These are phyloP conservation scores for Emergomyces africanus DNA, from an alignment of 2,329 filamentous ascomycete species.

Conservation along the genomic window DNA sequence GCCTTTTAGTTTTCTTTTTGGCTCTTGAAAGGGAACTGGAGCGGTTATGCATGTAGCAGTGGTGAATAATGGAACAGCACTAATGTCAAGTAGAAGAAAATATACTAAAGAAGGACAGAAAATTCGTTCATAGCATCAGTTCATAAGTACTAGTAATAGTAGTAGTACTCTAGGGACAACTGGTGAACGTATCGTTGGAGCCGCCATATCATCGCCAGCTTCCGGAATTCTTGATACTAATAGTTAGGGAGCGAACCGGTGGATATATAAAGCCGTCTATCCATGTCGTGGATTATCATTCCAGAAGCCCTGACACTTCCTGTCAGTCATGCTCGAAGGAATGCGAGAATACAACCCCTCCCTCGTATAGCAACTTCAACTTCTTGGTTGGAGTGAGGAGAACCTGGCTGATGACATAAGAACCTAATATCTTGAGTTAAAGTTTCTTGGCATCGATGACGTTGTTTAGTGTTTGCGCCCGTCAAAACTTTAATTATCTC, in stretches of 20 bases:
- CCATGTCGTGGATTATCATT: neutral
- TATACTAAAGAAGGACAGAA: neutral
- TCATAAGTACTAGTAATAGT: neutral
- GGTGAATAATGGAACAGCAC: neutral
- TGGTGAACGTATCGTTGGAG: no score
- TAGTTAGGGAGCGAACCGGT: neutral
- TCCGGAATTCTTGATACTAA: neutral
- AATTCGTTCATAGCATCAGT: neutral
- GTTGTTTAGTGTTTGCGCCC: neutral
- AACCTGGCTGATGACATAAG: neutral
- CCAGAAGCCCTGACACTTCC: neutral
- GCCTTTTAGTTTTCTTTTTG: neutral
- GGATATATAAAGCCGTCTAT: neutral
- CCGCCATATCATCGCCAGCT: neutral
- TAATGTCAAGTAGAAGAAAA: neutral
- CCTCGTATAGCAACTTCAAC: no score
- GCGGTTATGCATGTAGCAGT: neutral
- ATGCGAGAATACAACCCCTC: neutral
- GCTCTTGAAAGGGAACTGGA: neutral
- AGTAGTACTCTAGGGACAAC: no score
- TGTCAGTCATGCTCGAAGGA: neutral
- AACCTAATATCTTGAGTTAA: no score
- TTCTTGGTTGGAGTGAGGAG: neutral
- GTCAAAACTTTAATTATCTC: no score
- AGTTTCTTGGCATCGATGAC: neutral